Base-by-base conservation (phyloP, 148 eudicot species). In the Pouteria glomerata region DNA sequence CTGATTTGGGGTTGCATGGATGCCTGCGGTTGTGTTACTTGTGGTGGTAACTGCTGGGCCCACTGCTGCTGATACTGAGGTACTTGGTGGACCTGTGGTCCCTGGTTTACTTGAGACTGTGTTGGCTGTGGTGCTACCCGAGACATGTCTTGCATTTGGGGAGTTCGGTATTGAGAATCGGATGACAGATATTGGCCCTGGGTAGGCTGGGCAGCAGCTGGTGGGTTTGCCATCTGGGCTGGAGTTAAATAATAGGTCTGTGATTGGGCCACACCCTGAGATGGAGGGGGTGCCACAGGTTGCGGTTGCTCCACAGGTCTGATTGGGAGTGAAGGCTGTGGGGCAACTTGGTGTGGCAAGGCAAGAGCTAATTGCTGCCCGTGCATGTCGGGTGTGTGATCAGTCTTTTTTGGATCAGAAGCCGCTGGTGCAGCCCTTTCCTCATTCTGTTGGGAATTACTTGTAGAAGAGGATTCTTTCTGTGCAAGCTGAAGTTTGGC, bases 401-500 rank as follows among this genome's bases (percentile, higher is more conserved):
- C 99, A 35, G 53, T 60, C 73, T 79, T 87, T 69, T 84, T 84
- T 3, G 85, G 53, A 48, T 86, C 88, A 37, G 89, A 66, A 64
- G 74, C 81, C 14, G 87, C 82, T 31, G 81, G 65, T 26, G 87
- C 63, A 79, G 85, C 42, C 76, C 80, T 81, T 57, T 89, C 97
- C 77, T 91, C 93, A 18, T 60, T 79, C 57, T 75, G 80, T n/a
- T 76, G 85, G 19, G 76, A 69, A 70, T 75, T 87, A 41, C 60
- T 29, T 16, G 68, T 47, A n/a, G 86, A 70, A 44, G 91, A 78
- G 6, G 98, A 83, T 31, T 83, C 97, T 72, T 87, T 91, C 70
- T 95, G 98, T 8, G 90, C 87, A 80, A 95, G 89, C 75, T 95
- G 98, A 66, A 95, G 93, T 74, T 89, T 91, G 33, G 97, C 93